Percentiles rank a stretch among this genome's conserved stretches.
Conservation (phyloP, 2,329 filamentous ascomycete genomes). For the Cercospora berteroae region DNA sequence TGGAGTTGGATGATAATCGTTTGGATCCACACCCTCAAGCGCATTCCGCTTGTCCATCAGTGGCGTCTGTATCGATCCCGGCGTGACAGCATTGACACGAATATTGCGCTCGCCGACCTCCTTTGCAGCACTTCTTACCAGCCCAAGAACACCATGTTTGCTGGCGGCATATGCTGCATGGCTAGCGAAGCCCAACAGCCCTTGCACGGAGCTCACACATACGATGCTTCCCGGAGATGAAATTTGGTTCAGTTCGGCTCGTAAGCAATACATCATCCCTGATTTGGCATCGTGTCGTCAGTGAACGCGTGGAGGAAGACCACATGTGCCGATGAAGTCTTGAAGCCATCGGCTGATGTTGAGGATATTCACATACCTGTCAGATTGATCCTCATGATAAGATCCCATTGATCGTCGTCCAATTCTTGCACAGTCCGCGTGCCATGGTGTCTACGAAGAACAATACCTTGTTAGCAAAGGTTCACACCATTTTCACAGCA, state of each 20-base stretch:
- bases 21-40: slow-evolving; percentile 29
- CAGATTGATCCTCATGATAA: slow-evolving; percentile 37
- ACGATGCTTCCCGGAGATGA: slow-evolving; percentile 57
- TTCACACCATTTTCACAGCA: background rate
- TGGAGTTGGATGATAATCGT: slow-evolving; percentile 23
- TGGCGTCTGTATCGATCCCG: slow-evolving; percentile 32
- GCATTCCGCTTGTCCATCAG: slow-evolving; percentile 34
- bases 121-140: slow-evolving; percentile 32
- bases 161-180: slow-evolving; percentile 32
- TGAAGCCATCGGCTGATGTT: background rate
- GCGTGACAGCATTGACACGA: slow-evolving; percentile 33
- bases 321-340: background rate
- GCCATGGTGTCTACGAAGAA: slow-evolving; percentile 18
- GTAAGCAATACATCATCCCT: slow-evolving; percentile 52
- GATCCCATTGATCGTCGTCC: slow-evolving; percentile 40
- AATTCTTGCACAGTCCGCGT: slow-evolving; percentile 32
- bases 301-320: background rate
- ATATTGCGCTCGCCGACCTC: slow-evolving; percentile 32
- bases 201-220: slow-evolving; percentile 44
- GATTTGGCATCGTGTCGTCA: background rate
- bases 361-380: slow-evolving; percentile 20
- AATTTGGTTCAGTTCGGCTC: slow-evolving; percentile 50
- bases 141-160: slow-evolving; percentile 32
- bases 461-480: background rate
- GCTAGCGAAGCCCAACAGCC: slow-evolving; percentile 36